Conservation (phyloP, 2,329 filamentous ascomycete genomes). For the Eutypella sp. region DNA sequence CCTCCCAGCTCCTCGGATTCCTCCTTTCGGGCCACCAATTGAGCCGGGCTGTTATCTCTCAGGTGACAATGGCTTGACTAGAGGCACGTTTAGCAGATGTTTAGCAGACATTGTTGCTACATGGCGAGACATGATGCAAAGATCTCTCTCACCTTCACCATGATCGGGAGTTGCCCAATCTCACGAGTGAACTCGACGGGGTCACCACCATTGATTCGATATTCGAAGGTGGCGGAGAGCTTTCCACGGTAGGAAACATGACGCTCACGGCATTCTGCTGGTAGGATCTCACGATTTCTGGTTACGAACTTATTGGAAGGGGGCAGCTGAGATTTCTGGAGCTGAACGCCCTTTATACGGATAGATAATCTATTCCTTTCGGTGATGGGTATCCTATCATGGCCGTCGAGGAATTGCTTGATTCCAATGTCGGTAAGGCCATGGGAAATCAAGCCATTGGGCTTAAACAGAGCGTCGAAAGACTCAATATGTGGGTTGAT, state of each 20-base stretch:
- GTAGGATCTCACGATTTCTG: conserved; percentile 78
- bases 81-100: conserved; percentile 10
- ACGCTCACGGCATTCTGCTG: conserved; percentile 89
- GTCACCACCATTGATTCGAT: conserved; percentile 80
- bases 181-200: conserved; percentile 79
- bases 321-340: conserved; percentile 78
- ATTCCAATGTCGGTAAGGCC: conserved; percentile 84
- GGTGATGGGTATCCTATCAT: conserved; percentile 54
- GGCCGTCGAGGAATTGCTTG: conserved; percentile 81
- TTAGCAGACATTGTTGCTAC: too few relatives aligned
- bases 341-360: conserved; percentile 72
- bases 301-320: conserved; percentile 74
- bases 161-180: conserved; percentile 83
- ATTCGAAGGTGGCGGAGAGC: conserved; percentile 78
- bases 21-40: conserved; percentile 82
- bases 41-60: conserved; percentile 74
- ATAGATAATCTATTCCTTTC: conserved; percentile 72
- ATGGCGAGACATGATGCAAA: too few relatives aligned
- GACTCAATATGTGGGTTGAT: conserved; percentile 90
- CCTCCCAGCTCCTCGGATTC: conserved; percentile 94
- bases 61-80: conserved; percentile 89
- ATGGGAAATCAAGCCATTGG: conserved; percentile 66
- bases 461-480: conserved; percentile 84
- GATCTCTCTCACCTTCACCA: conserved; percentile 69
- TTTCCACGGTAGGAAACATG: conserved; percentile 88